Conservation (phyloP, 2,329 filamentous ascomycete species). For the Colletotrichum zoysiae region DNA sequence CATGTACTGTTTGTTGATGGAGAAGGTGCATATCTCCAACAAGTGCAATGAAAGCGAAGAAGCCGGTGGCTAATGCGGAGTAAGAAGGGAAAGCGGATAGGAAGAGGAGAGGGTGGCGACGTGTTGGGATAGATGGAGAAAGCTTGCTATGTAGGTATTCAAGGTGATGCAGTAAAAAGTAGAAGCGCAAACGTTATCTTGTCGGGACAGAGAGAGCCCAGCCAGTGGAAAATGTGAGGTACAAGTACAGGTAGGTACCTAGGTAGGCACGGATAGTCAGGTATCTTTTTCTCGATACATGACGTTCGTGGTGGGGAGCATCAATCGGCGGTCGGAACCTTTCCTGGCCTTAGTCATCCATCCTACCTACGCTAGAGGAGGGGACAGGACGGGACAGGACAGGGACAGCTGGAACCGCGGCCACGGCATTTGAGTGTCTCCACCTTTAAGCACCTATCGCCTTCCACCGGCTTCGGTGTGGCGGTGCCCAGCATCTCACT, state of each 20-base stretch:
- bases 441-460: slow-evolving; percentile 22
- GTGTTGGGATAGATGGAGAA: slow-evolving; percentile 13
- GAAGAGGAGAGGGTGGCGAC: not conserved
- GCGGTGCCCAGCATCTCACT: slow-evolving; percentile 13
- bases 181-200: slow-evolving; percentile 9
- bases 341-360: slow-evolving; percentile 27
- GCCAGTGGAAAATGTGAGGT: slow-evolving; percentile 1
- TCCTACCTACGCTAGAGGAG: not conserved
- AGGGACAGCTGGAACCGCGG: not conserved
- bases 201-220: not conserved
- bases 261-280: not conserved
- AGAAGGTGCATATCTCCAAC: slow-evolving; percentile 35
- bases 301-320: slow-evolving; percentile 33
- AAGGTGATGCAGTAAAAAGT: slow-evolving; percentile 1
- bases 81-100: not conserved
- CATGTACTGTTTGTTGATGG: not conserved
- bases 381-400: no score
- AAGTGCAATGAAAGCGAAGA: slow-evolving; percentile 9
- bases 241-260: no score
- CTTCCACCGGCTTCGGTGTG: slow-evolving; percentile 40
- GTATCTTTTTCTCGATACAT: slow-evolving; percentile 13
- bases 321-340: not conserved
- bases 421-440: slow-evolving; percentile 11
- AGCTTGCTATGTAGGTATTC: slow-evolving; percentile 4
- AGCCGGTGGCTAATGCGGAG: not conserved